Evolutionary conservation across 352 stramenopile genomes (phyloP), one percentile per base, ranked within the genome.

Genomic region (Elongisporangium anandrum): DNA sequence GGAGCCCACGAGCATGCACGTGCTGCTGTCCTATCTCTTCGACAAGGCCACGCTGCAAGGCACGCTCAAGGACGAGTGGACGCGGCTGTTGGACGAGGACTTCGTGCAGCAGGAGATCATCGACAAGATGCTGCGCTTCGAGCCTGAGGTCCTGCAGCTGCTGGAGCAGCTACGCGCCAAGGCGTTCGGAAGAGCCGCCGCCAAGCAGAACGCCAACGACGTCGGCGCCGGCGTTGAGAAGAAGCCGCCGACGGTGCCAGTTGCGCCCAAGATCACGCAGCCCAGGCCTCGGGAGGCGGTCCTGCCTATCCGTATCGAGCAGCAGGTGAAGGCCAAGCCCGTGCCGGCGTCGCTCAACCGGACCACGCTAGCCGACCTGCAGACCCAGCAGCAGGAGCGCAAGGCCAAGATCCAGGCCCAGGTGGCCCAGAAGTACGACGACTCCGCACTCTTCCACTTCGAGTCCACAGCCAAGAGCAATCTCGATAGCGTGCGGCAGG

Each of bases 21-120:
- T 88, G 9, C 88, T 98, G 15, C 74, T 98, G 2, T 71, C 72
- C 17, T 97, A 92, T 45, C 68, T 97, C 20, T 95, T 95, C 22
- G 83, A 97, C 63, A 67, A 74, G 2, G 55, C 61, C 0, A 81
- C 75, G 17, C 53, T 97, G 52, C 69, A 85, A 53, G 76, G 83
- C n/a, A 68, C 71, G 13, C 73, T 97, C 29, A 85, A 85, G 21
- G 59, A 66, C 10, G 79, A 95, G 60, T 97, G 90, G 90, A 76
- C 85, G 29, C 73, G 70, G 2, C 69, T 96, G 3, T 79, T 96
- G 10, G 92, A 98, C 29, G 65, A 90, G 4, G 70, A 80, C 5
- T 98, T 95, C 50, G 84, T 98, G 13, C 83, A 97, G 59, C 63
- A 45, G 9, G 60, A 87, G 54, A 77, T 94, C 39, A 82, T 92